A percentile compares a stretch with the other conserved stretches of the same genome.
Evolutionary conservation across 805 yeast genomes (phyloP).

Genomic region (Saccharomycopsis fibuligera): DNA sequence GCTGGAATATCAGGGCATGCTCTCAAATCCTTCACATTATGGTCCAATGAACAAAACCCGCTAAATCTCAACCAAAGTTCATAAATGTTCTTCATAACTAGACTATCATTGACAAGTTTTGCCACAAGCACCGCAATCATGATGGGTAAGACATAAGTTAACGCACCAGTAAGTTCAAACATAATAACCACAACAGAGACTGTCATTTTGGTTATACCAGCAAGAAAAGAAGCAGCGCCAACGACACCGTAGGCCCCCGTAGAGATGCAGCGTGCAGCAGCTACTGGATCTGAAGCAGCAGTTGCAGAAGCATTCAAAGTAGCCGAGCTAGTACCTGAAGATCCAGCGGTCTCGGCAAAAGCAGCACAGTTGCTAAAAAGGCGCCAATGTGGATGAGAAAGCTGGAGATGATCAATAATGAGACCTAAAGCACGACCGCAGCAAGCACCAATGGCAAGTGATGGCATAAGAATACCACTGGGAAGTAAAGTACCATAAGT

Average conservation of each 20-base stretch:
- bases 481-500: slow-evolving; percentile 66
- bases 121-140: slow-evolving; percentile 78
- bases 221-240: slow-evolving; percentile 77
- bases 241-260: slow-evolving; percentile 87
- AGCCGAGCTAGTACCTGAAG: no score
- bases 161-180: slow-evolving; percentile 82
- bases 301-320: no score
- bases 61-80: slow-evolving; percentile 46
- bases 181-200: slow-evolving; percentile 74
- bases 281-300: slow-evolving; percentile 8
- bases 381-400: slow-evolving; percentile 31
- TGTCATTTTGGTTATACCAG: slow-evolving; percentile 77
- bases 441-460: slow-evolving; percentile 55
- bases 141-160: slow-evolving; percentile 75
- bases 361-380: slow-evolving; percentile 32
- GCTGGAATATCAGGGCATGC: slow-evolving; percentile 35
- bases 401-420: slow-evolving; percentile 43
- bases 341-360: no score
- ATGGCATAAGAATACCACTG: slow-evolving; percentile 62
- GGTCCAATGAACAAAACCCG: slow-evolving; percentile 23
- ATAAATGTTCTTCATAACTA: slow-evolving; percentile 55
- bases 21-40: slow-evolving; percentile 33
- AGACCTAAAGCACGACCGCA: slow-evolving; percentile 53
- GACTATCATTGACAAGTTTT: slow-evolving; percentile 62
- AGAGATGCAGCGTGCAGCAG: slow-evolving; percentile 46